These are phyloP conservation scores for Carallia brachiata DNA, from an alignment of 345 rosid genomes.

Conservation along the genomic window DNA sequence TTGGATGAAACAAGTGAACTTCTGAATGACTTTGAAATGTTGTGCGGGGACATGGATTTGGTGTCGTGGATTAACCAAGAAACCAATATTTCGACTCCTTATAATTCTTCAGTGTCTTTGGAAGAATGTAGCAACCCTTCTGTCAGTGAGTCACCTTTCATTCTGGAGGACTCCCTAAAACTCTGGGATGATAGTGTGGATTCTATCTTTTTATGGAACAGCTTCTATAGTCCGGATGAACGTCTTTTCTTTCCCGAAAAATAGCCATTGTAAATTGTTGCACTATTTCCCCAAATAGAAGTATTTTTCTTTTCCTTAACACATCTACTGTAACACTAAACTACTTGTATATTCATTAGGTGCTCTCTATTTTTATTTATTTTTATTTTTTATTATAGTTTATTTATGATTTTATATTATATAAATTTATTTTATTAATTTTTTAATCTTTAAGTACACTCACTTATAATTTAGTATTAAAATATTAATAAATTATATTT, in stretches of 20 bases:
- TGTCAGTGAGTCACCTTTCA: constrained; percentile 28
- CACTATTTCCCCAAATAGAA: background rate
- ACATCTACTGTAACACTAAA: too few species aligned
- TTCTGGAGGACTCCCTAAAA: constrained; percentile 35
- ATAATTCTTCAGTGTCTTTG: constrained; percentile 29
- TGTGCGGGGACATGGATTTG: constrained; percentile 40
- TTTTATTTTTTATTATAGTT: too few species aligned
- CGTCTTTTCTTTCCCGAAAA: constrained; percentile 34
- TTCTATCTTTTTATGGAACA: constrained; percentile 64
- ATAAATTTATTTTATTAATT: too few species aligned
- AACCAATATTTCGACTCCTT: constrained; percentile 37
- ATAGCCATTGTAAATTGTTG: constrained; percentile 9
- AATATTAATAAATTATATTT: too few species aligned
- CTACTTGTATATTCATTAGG: too few species aligned
- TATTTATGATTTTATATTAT: too few species aligned
- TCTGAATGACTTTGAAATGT: constrained; percentile 33
- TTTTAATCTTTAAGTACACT: too few species aligned
- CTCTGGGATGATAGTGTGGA: constrained; percentile 60
- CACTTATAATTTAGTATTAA: too few species aligned
- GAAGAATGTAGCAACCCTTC: constrained; percentile 34
- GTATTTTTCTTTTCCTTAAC: background rate
- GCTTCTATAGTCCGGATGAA: constrained; percentile 43
- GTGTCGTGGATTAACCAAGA: constrained; percentile 34
- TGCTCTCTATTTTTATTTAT: too few species aligned
- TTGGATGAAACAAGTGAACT: constrained; percentile 29